These are phyloP conservation scores for Cyberlindnera mrakii DNA, from an alignment of 805 yeast genomes.

Conservation along the genomic window DNA sequence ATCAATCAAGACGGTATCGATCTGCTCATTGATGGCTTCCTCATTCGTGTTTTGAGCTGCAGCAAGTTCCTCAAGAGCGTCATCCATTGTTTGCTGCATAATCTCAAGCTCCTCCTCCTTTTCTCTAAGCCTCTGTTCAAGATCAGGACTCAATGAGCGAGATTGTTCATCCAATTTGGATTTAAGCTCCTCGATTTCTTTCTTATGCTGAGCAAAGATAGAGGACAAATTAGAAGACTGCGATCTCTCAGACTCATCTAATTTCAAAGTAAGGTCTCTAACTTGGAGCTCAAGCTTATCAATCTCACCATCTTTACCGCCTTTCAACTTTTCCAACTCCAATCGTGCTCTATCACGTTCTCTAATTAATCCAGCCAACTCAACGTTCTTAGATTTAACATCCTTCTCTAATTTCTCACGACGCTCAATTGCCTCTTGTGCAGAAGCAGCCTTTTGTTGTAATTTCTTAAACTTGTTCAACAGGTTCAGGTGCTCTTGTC, in stretches of 20 bases:
- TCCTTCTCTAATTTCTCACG: conserved; percentile 80
- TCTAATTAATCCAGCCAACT: conserved; percentile 80
- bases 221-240: conserved; percentile 59
- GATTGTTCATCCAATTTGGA: conserved; percentile 24
- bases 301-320: conserved; percentile 56
- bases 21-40: conserved; percentile 50
- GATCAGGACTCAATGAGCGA: conserved; percentile 21
- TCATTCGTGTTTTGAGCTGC: conserved; percentile 42
- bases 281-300: conserved; percentile 61
- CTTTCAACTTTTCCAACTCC: conserved; percentile 67
- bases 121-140: conserved; percentile 46
- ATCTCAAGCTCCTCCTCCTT: conserved; percentile 77
- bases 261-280: conserved; percentile 51
- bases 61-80: conserved; percentile 56
- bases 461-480: conserved; percentile 72
- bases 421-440: conserved; percentile 83
- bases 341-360: conserved; percentile 86
- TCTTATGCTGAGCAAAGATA: conserved; percentile 55
- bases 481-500: conserved; percentile 84
- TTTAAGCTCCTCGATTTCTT: conserved; percentile 51
- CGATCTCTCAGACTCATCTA: conserved; percentile 53
- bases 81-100: conserved; percentile 73
- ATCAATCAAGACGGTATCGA: conserved; percentile 43
- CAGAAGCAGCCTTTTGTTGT: conserved; percentile 81
- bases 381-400: conserved; percentile 77